Conservation (phyloP, 2,329 filamentous ascomycete species). For the Diaporthe vexans region DNA sequence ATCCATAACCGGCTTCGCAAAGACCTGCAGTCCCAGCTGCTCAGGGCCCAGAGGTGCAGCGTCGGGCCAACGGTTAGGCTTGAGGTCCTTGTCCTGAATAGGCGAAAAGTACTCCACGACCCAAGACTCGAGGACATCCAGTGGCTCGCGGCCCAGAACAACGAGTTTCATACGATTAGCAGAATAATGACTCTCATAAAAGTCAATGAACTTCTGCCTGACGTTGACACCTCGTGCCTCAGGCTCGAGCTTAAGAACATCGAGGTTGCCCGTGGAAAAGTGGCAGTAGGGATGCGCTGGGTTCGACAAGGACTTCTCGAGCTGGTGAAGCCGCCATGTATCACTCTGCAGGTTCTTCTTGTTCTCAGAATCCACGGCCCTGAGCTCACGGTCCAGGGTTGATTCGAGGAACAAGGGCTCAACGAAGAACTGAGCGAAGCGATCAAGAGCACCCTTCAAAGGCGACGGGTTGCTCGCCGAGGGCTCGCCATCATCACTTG, state of each 20-base stretch:
- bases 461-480: slow-evolving; percentile 70
- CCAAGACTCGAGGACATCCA: slow-evolving; percentile 89
- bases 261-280: slow-evolving; percentile 91
- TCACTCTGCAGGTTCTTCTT: slow-evolving; percentile 98
- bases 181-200: slow-evolving; percentile 90
- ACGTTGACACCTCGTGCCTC: slow-evolving; percentile 86
- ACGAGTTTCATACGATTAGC: slow-evolving; percentile 95
- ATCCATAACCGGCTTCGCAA: slow-evolving; percentile 94
- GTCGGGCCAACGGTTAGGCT: slow-evolving; percentile 68
- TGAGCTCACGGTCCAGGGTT: slow-evolving; percentile 88
- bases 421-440: slow-evolving; percentile 95
- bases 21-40: slow-evolving; percentile 77
- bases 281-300: slow-evolving; percentile 90
- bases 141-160: slow-evolving; percentile 82
- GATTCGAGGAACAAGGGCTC: slow-evolving; percentile 87
- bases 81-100: slow-evolving; percentile 85
- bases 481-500: slow-evolving; percentile 71
- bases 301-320: slow-evolving; percentile 91
- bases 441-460: slow-evolving; percentile 85
- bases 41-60: slow-evolving; percentile 64
- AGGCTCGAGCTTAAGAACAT: slow-evolving; percentile 86
- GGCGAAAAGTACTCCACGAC: slow-evolving; percentile 85
- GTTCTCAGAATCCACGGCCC: slow-evolving; percentile 94
- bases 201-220: slow-evolving; percentile 91
- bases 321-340: slow-evolving; percentile 87